These are phyloP conservation scores for Ceratocystiopsis minuta DNA, from an alignment of 2,329 filamentous ascomycete genomes.

Conservation along the genomic window DNA sequence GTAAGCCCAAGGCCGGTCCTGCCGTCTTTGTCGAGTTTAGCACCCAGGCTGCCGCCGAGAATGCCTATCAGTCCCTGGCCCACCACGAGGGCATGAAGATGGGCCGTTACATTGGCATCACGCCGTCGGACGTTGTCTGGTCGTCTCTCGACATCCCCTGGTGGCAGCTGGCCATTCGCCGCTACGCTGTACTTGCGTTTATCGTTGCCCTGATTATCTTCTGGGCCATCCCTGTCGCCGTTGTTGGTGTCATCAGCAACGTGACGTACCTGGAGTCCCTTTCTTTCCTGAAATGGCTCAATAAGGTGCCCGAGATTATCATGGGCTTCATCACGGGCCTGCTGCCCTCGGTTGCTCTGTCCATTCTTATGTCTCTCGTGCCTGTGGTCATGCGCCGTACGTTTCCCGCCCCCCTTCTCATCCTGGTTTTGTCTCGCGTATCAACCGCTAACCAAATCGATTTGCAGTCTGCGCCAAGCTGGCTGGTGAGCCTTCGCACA, in stretches of 20 bases:
- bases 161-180: slow-evolving; percentile 67
- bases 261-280: slow-evolving; percentile 50
- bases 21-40: slow-evolving; percentile 86
- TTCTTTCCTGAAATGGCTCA: slow-evolving; percentile 53
- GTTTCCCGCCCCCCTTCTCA: slow-evolving; percentile 12
- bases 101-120: slow-evolving; percentile 67
- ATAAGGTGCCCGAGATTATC: slow-evolving; percentile 49
- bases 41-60: slow-evolving; percentile 66
- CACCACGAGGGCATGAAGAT: slow-evolving; percentile 80
- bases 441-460: background rate
- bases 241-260: slow-evolving; percentile 77
- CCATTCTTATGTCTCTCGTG: slow-evolving; percentile 72
- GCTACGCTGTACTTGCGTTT: slow-evolving; percentile 50
- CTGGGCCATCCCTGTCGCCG: slow-evolving; percentile 58
- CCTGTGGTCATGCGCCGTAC: slow-evolving; percentile 63
- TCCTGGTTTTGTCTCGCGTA: no score
- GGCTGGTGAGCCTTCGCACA: slow-evolving; percentile 61
- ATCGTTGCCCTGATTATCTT: slow-evolving; percentile 69
- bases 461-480: slow-evolving; percentile 52
- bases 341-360: slow-evolving; percentile 59
- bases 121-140: slow-evolving; percentile 77
- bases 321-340: slow-evolving; percentile 73
- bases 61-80: slow-evolving; percentile 68
- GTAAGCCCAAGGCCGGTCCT: slow-evolving; percentile 47
- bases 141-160: slow-evolving; percentile 63